Percentiles rank a stretch among this genome's conserved stretches.
Evolutionary conservation across 352 stramenopile species (phyloP).

Genomic region (Elongisporangium senticosum): DNA sequence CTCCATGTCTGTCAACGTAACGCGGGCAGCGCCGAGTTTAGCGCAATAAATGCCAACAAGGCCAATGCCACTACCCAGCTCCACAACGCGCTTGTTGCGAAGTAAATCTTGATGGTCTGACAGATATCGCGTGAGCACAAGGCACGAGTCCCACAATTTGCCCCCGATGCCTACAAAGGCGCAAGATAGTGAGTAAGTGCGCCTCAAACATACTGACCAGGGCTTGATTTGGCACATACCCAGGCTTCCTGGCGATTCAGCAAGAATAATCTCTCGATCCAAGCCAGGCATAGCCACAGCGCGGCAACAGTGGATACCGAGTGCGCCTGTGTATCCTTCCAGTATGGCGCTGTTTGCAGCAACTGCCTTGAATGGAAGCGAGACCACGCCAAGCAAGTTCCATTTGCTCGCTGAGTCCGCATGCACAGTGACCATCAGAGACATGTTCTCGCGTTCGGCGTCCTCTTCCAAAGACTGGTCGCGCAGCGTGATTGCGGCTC

Average conservation of each 20-base stretch:
- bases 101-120: conserved; percentile 29
- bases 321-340: conserved; percentile 14
- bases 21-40: conserved; percentile 37
- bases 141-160: conserved; percentile 81
- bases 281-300: conserved; percentile 45
- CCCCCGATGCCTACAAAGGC: conserved; percentile 49
- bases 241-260: conserved; percentile 66
- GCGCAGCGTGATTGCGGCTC: conserved; percentile 23
- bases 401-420: conserved; percentile 23
- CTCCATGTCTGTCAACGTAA: conserved; percentile 73
- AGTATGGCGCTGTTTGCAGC: conserved; percentile 8
- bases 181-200: conserved; percentile 6
- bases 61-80: conserved; percentile 68
- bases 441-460: not conserved
- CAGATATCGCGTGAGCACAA: conserved; percentile 68
- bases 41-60: conserved; percentile 74
- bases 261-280: conserved; percentile 52
- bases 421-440: conserved; percentile 38
- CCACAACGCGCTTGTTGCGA: conserved; percentile 41
- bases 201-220: not conserved
- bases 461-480: not conserved
- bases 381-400: conserved; percentile 65
- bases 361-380: conserved; percentile 40
- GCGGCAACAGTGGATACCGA: conserved; percentile 74
- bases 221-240: conserved; percentile 18